Base-by-base conservation (phyloP, 352 stramenopile species). In the Phytophthora sansomeana region DNA sequence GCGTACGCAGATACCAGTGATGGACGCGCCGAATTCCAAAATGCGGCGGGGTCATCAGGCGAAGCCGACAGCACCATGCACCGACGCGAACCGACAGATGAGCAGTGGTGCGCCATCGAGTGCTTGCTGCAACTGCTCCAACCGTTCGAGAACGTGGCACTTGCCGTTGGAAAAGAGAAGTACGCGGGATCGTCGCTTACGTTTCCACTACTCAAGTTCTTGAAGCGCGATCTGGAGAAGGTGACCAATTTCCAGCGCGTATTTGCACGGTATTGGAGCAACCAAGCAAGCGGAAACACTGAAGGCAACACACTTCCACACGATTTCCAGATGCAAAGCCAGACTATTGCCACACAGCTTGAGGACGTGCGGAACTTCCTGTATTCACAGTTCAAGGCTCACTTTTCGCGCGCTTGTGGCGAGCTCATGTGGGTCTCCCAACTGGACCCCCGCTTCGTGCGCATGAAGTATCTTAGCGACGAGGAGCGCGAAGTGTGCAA, bases 391-490 rank as follows among this genome's bases (percentile, higher is more conserved):
- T 81, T 84, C 44, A 58, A 55, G 3, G 44, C 74, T 10, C 69
- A 81, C 49, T 84, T 84, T 49, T 67, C 63, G 0, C 73, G 70
- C 8, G 52, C 74, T 7, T 81, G 70, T 49, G 63, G 71, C 24
- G 67, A 79, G 38, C 52, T 81, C 28, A 78, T 82, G 63, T 85
- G 77, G 77, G 70, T 85, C 49, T 85, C 77, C 14, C 74, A 82
- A 50, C 44, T 85, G 10, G 77, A 85, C 43, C 77, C 77, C 19
- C 77, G 77, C 26, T 85, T 82, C 43, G 74, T 80, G 38, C 72
- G 71, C 28, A 85, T 82, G 77, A 77, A 77, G 55, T 82, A 80
- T 39, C 49, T 85, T 41, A 80, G 58, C 39, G 74, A 85, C 21
- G 50, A 66, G 10, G 77, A 85, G 52, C 76, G 76, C n/a, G 69